Base-by-base conservation (phyloP, 2,329 filamentous ascomycete species). In the Juglanconis oblonga region DNA sequence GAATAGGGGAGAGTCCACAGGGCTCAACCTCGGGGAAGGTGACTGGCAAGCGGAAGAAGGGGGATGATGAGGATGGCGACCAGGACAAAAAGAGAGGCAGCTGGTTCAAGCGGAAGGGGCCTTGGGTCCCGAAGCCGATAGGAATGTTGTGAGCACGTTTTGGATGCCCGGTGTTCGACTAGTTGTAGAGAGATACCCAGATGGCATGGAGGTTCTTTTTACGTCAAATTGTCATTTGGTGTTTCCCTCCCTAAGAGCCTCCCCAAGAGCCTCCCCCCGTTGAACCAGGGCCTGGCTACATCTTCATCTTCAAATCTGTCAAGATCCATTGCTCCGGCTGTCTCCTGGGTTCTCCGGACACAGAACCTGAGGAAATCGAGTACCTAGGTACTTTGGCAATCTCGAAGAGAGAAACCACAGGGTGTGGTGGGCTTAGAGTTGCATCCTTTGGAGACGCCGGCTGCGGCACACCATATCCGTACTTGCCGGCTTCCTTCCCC, bases 101-200 rank as follows among this genome's bases (percentile, higher is more conserved):
- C 31, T 87, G 84, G 84, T 73, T 74, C 29, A 72, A 74, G 59
- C 82, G 80, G 64, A 71, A 80, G 52, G 82, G 81, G 7, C 68
- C 73, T 2, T 87, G 84, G 84, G 79, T 77, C 60, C 77, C 83
- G 9, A 84, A 81, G 65, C 84, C 84, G 0, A 86, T 87, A 65
- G 84, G 84, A 5, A 73, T 81, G 55, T 76, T 81, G 8, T 86
- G 67, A 74, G 31, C 5, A 10, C 24, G 36, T 38, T 55, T 33
- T 42, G 17, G 11, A 11, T 33, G n/a, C 42, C 36, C 7, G 7
- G 3, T 38, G 36, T 13, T 17, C 13, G n/a, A 45, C 42, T 45
- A 7, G 10, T 14, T 7, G 6, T 14, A 14, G 4, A 24, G 13
- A 45, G 42, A 45, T 45, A 45, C 2, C 42, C 8, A 40, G 36